Percentiles rank a stretch among this genome's conserved stretches.
Conservation (phyloP, 2,329 filamentous ascomycete genomes). For the Diplodia corticola region DNA sequence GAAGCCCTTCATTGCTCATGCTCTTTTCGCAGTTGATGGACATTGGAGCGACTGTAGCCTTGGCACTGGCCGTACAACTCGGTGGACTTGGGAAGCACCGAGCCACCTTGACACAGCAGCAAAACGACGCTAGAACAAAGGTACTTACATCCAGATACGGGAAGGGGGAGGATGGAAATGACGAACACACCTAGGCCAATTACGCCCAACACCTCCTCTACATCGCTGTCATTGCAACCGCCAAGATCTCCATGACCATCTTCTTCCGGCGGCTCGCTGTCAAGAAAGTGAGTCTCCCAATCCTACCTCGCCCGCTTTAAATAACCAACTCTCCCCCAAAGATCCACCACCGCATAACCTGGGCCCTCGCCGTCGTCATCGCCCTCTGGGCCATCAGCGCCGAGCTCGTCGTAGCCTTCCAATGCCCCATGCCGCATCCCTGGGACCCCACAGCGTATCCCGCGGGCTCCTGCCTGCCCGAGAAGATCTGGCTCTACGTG, state of each 20-base stretch:
- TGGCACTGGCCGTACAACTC: background rate
- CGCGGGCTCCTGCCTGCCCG: background rate
- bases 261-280: conserved; percentile 7
- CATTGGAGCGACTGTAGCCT: background rate
- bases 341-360: background rate
- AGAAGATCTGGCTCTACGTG: conserved; percentile 3
- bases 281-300: background rate
- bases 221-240: background rate
- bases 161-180: background rate
- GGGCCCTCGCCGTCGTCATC: background rate
- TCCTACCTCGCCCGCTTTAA: background rate
- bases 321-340: background rate
- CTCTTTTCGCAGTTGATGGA: background rate
- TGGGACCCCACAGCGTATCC: conserved; percentile 3
- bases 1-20: background rate
- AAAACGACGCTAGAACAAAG: background rate
- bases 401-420: background rate
- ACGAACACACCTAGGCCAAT: background rate
- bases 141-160: background rate
- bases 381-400: background rate
- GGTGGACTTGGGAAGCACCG: background rate
- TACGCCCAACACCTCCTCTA: conserved; percentile 4
- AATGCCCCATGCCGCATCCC: conserved; percentile 1
- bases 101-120: background rate
- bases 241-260: conserved; percentile 2